Conservation (phyloP, 1,139 yeast genomes). For the Kodamaea sp. region DNA sequence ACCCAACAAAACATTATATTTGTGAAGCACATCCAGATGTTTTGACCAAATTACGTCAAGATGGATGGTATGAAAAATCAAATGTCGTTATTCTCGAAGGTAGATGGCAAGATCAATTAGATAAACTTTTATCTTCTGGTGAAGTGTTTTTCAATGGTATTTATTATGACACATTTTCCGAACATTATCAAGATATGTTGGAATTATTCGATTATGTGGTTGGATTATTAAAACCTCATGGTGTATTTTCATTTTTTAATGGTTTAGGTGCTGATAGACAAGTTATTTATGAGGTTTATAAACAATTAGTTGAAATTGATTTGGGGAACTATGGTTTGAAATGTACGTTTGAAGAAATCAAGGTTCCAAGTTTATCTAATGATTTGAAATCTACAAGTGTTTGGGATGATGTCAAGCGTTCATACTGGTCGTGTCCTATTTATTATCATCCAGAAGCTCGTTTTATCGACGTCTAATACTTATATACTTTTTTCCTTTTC, state of each 20-base stretch:
- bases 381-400: slow-evolving; percentile 35
- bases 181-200: slow-evolving; percentile 79
- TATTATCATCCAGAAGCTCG: slow-evolving; percentile 63
- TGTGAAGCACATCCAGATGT: slow-evolving; percentile 97
- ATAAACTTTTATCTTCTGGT: slow-evolving; percentile 60
- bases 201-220: slow-evolving; percentile 79
- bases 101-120: slow-evolving; percentile 84
- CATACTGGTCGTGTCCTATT: slow-evolving; percentile 71
- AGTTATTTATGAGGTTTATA: slow-evolving; percentile 85
- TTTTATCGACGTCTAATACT: slow-evolving; percentile 30
- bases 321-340: slow-evolving; percentile 72
- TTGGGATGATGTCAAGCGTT: slow-evolving; percentile 69
- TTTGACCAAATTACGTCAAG: slow-evolving; percentile 55
- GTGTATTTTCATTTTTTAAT: slow-evolving; percentile 84
- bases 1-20: slow-evolving; percentile 75
- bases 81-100: slow-evolving; percentile 78
- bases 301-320: slow-evolving; percentile 76
- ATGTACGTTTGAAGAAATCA: slow-evolving; percentile 48
- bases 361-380: slow-evolving; percentile 32
- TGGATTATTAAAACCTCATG: slow-evolving; percentile 76
- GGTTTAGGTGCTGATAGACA: slow-evolving; percentile 96
- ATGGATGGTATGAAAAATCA: slow-evolving; percentile 81
- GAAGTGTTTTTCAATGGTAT: slow-evolving; percentile 78
- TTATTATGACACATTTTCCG: slow-evolving; percentile 91
- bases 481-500: slow-evolving; percentile 51